Evolutionary conservation across 192 early-diverging fungal genomes (phyloP), one percentile per base, ranked within the genome.

Genomic region (Rhizophlyctis rosea): DNA sequence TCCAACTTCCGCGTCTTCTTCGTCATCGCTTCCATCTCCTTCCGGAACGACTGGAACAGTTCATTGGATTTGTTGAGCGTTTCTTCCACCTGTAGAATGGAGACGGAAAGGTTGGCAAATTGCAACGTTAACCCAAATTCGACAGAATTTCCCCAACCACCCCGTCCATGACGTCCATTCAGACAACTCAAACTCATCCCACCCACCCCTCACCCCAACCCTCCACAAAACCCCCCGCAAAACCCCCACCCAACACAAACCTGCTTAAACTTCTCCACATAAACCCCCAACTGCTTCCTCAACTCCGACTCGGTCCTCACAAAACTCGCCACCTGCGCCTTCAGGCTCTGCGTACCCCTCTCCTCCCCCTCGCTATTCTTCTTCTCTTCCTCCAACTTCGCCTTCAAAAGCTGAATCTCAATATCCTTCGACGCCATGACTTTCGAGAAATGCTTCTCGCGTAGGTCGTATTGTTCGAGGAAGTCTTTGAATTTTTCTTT

Each of bases 21-120:
- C 13, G 83, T 78, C 85, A 86, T 86, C 52, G 78, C 48, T 56
- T 87, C 85, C 79, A 87, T 85, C 65, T 87, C 83, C 53, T 75
- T 81, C 31, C 83, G 79, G 56, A 86, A 87, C 33, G 76, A 79
- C 21, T 76, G 66, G 69, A 87, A 87, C 34, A 87, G 60, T 28
- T 85, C 78, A 53, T 87, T 85, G 59, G 76, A 80, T 54, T 84
- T 83, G 62, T 81, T 82, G 34, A 87, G 64, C 9, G 85, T 86
- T 54, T 87, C 85, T 61, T 87, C 85, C 3, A 86, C 84, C 61
- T 80, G 67, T 2, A 16, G n/a, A 13, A 29, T 24, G 49, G 18
- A 5, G 18, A 5, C 29, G 21, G n/a, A 11, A 47, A 16, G 47
- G 0, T 24, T 3, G 34, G 24, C 53, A 61, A 34, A 16, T 18